Evolutionary conservation across 495 filamentous ascomycete species (phyloP).

Genomic region (Viridothelium virens): DNA sequence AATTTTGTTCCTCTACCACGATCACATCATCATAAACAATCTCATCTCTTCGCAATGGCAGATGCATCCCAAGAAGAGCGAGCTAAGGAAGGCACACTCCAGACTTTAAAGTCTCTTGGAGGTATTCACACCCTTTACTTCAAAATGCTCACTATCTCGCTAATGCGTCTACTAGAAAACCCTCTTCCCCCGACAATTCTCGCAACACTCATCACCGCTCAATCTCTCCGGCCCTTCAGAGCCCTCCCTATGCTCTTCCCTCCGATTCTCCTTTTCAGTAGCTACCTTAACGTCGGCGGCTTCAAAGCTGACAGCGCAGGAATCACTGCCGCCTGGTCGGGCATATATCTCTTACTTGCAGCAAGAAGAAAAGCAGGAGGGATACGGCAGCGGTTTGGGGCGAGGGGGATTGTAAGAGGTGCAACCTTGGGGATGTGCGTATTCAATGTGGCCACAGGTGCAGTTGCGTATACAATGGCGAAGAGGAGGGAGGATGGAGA

Average conservation of each 20-base stretch:
- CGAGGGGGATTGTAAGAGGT: conserved; percentile 62
- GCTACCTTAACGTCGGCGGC: conserved; percentile 71
- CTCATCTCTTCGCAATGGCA: conserved; percentile 12
- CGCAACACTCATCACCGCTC: conserved; percentile 69
- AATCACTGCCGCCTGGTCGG: conserved; percentile 76
- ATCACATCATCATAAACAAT: background rate
- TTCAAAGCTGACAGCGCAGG: conserved; percentile 79
- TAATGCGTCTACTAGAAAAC: conserved; percentile 49
- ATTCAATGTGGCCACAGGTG: conserved; percentile 62
- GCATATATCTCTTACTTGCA: conserved; percentile 73
- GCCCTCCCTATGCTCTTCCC: conserved; percentile 71
- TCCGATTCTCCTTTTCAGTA: conserved; percentile 74
- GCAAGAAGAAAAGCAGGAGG: conserved; percentile 47
- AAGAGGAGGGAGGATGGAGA: conserved; percentile 27
- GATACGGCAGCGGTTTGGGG: conserved; percentile 46
- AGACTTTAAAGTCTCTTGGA: conserved; percentile 58
- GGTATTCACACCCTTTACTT: conserved; percentile 46
- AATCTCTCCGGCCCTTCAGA: conserved; percentile 68
- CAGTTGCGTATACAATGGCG: conserved; percentile 60
- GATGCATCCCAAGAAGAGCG: conserved; percentile 22
- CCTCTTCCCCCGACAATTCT: conserved; percentile 70
- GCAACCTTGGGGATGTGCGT: conserved; percentile 62
- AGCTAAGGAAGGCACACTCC: conserved; percentile 44
- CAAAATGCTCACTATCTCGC: conserved; percentile 22
- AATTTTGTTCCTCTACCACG: background rate